phyloP scores from a whole-genome alignment of 768 basidiomycete genomes.

The Lactifluus subvellereus region DNA sequence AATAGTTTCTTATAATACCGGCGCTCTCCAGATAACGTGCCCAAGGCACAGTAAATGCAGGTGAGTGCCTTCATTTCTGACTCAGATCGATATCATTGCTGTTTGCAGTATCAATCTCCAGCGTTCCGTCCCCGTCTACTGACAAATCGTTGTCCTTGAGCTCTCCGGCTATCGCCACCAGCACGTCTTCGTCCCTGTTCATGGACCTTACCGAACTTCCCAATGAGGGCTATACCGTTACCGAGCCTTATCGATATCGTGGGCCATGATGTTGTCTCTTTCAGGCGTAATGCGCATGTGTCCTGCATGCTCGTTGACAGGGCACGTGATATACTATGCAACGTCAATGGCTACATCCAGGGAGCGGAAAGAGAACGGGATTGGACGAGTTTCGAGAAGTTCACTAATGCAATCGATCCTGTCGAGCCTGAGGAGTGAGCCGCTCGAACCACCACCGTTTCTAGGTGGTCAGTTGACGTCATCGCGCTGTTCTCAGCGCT shows the following conservation, averaged over 20 bases:
- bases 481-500: neutral
- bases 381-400: conserved; percentile 23
- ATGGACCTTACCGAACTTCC: neutral
- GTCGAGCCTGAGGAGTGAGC: conserved; percentile 24
- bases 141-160: neutral
- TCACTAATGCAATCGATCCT: conserved; percentile 24
- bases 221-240: conserved; percentile 15
- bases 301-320: conserved; percentile 23
- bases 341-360: conserved; percentile 21
- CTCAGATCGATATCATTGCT: conserved; percentile 12
- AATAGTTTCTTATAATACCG: neutral
- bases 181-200: neutral
- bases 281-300: conserved; percentile 23
- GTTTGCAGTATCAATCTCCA: neutral
- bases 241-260: conserved; percentile 21
- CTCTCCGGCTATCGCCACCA: neutral
- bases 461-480: neutral
- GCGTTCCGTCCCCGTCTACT: neutral
- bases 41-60: neutral
- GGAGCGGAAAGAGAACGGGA: conserved; percentile 11
- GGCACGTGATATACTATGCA: conserved; percentile 22
- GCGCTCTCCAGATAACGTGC: conserved; percentile 1
- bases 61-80: neutral
- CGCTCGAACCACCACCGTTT: no score
- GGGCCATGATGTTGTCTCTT: conserved; percentile 16